Percentiles rank a stretch among this genome's conserved stretches.
These are phyloP conservation scores for Incumbomyces lentus DNA, from an alignment of 2,329 filamentous ascomycete species.

Conservation along the genomic window DNA sequence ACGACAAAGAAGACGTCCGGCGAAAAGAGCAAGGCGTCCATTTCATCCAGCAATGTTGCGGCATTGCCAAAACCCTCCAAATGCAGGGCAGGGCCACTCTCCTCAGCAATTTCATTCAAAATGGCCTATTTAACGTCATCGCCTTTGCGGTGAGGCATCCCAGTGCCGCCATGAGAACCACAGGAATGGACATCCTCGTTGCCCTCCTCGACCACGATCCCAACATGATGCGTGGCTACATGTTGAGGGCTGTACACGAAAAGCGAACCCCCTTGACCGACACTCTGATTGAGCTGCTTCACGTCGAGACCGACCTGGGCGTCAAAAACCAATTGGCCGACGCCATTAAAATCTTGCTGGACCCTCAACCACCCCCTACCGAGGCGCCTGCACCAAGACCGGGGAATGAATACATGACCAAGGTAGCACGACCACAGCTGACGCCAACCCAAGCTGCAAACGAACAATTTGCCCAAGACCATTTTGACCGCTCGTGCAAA, in stretches of 20 bases:
- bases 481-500: conserved; percentile 79
- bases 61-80: conserved; percentile 89
- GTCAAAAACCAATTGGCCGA: conserved; percentile 94
- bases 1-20: conserved; percentile 51
- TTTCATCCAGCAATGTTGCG: conserved; percentile 93
- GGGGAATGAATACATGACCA: conserved; percentile 55
- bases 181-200: conserved; percentile 85
- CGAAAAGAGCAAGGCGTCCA: conserved; percentile 88
- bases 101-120: conserved; percentile 79
- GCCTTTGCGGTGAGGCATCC: conserved; percentile 79
- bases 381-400: conserved; percentile 46
- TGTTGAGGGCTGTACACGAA: conserved; percentile 84
- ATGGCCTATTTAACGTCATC: conserved; percentile 81
- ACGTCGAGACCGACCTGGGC: conserved; percentile 84
- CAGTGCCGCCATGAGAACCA: conserved; percentile 77
- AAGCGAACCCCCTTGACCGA: conserved; percentile 80
- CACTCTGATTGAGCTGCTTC: conserved; percentile 79
- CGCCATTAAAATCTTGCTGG: conserved; percentile 84
- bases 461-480: conserved; percentile 73
- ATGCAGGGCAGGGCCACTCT: conserved; percentile 67
- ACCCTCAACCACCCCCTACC: conserved; percentile 53
- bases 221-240: conserved; percentile 83
- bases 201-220: conserved; percentile 94
- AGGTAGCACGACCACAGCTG: conserved; percentile 45
- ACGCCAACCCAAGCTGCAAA: conserved; percentile 55